These are phyloP conservation scores for Colletotrichum shisoi DNA, from an alignment of 2,329 filamentous ascomycete genomes.

Conservation along the genomic window DNA sequence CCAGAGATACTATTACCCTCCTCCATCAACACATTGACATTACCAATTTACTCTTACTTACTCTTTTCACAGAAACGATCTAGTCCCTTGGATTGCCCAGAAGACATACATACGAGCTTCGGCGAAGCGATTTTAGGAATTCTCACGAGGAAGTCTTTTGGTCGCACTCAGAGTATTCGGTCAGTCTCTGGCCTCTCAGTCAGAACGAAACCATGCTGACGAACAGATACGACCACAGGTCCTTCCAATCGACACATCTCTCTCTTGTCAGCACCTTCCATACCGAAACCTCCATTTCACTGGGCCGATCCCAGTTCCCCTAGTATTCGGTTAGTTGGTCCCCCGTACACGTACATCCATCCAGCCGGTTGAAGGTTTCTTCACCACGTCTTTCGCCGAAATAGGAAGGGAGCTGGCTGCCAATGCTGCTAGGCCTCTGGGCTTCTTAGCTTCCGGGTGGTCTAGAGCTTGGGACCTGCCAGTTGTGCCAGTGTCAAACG, in stretches of 20 bases:
- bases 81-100: slow-evolving; percentile 4
- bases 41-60: slow-evolving; percentile 7
- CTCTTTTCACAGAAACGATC: slow-evolving; percentile 10
- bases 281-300: neutral
- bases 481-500: neutral
- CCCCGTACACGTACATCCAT: neutral
- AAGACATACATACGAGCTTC: neutral
- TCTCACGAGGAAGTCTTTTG: neutral
- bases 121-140: neutral
- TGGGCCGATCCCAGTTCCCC: neutral
- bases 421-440: neutral
- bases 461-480: neutral
- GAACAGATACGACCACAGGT: neutral
- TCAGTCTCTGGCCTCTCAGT: neutral
- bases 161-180: neutral
- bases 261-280: neutral
- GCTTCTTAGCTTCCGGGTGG: neutral
- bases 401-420: neutral
- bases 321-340: neutral
- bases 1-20: neutral
- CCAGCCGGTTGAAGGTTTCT: too few relatives aligned
- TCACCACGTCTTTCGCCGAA: neutral
- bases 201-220: neutral
- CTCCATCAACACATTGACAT: neutral
- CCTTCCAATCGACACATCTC: neutral